Conservation (phyloP, 2,329 filamentous ascomycete genomes). For the Neocatenulostroma microsporum region DNA sequence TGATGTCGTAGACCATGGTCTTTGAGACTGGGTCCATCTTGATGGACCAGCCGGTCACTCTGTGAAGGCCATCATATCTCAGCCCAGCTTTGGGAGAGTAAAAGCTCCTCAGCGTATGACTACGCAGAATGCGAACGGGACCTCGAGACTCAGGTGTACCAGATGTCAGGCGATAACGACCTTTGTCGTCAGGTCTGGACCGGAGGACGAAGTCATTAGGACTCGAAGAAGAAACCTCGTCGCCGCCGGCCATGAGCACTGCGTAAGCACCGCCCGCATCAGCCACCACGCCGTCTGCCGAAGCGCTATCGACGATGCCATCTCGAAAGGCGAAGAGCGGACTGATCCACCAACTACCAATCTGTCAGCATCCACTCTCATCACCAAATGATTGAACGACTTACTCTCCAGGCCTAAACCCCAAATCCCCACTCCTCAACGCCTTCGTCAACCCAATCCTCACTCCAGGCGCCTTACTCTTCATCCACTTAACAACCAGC, state of each 20-base stretch:
- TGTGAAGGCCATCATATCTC: conserved; percentile 42
- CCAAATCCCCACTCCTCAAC: conserved; percentile 34
- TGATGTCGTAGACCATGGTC: conserved; percentile 32
- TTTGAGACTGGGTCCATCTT: conserved; percentile 20
- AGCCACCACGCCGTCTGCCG: conserved; percentile 35
- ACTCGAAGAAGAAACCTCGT: conserved; percentile 31
- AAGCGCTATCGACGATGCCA: conserved; percentile 40
- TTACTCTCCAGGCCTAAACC: conserved; percentile 41
- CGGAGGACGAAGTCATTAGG: conserved; percentile 37
- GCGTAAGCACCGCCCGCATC: conserved; percentile 40
- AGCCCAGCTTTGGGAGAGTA: conserved; percentile 42
- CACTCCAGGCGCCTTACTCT: conserved; percentile 29
- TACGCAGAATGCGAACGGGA: conserved; percentile 39
- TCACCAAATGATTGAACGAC: conserved; percentile 20
- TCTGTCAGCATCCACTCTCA: conserved; percentile 4
- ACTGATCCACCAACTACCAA: conserved; percentile 44
- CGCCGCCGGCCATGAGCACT: conserved; percentile 34
- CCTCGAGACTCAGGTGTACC: conserved; percentile 34
- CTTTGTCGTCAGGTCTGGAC: conserved; percentile 32
- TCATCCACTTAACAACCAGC: conserved; percentile 25
- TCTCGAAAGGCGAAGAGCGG: conserved; percentile 40
- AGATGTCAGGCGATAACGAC: conserved; percentile 38
- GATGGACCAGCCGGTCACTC: conserved; percentile 36
- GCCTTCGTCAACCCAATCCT: no score
- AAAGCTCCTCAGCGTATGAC: conserved; percentile 37